Percentiles rank a stretch among this genome's conserved stretches.
Conservation (phyloP, 208 protist species). For the Trypanosoma avium region DNA sequence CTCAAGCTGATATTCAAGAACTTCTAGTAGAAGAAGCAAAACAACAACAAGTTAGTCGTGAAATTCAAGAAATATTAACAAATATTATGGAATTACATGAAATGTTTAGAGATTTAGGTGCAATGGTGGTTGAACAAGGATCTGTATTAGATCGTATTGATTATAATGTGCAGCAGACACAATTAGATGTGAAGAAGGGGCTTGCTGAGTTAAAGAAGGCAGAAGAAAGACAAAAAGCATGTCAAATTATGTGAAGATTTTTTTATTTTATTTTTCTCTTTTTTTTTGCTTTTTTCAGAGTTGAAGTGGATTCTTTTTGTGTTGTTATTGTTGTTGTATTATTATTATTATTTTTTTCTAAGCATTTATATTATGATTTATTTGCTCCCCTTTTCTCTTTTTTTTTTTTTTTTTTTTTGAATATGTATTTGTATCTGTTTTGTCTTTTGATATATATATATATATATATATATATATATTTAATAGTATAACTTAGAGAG, state of each 20-base stretch:
- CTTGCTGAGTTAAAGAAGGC: slow-evolving; percentile 83
- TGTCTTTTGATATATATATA: slow-evolving; percentile 7
- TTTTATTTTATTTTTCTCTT: background rate
- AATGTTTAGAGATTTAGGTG: slow-evolving; percentile 83
- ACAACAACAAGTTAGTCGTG: slow-evolving; percentile 57
- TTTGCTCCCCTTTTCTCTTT: background rate
- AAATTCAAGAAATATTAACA: slow-evolving; percentile 76
- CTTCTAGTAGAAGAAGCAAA: slow-evolving; percentile 69
- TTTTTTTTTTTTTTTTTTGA: slow-evolving; percentile 3
- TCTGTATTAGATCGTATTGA: slow-evolving; percentile 92
- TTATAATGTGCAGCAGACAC: slow-evolving; percentile 82
- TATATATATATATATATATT: slow-evolving; percentile 9
- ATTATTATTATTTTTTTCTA: background rate
- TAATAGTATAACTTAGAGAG: background rate
- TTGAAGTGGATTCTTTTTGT: background rate
- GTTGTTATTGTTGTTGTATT: slow-evolving; percentile 12
- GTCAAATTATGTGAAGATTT: slow-evolving; percentile 48
- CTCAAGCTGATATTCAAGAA: slow-evolving; percentile 67
- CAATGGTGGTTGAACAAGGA: slow-evolving; percentile 84
- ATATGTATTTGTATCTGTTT: background rate
- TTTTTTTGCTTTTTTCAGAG: background rate
- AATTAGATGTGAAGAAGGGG: slow-evolving; percentile 44
- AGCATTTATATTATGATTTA: background rate
- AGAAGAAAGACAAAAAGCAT: slow-evolving; percentile 63
- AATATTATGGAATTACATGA: slow-evolving; percentile 84